phyloP scores from a whole-genome alignment of 2,329 filamentous ascomycete species.

The Penicillium expansum region DNA sequence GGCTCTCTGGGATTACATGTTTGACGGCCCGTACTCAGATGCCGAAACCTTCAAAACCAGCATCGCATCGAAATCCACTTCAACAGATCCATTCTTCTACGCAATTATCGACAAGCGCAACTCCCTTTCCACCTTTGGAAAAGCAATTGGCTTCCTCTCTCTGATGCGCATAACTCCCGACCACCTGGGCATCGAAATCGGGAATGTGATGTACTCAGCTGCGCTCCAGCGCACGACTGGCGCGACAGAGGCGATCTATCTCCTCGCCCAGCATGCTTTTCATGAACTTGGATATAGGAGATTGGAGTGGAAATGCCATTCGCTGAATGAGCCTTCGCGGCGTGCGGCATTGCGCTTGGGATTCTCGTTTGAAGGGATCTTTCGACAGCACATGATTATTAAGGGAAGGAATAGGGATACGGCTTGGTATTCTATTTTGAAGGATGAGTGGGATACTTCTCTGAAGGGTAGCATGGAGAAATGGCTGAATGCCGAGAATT shows the following conservation, averaged over 20 bases:
- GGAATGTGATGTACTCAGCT: conserved; percentile 53
- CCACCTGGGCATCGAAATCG: conserved; percentile 57
- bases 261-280: conserved; percentile 56
- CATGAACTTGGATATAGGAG: conserved; percentile 55
- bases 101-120: conserved; percentile 42
- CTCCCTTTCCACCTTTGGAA: conserved; percentile 23
- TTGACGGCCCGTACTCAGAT: conserved; percentile 36
- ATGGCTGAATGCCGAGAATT: conserved; percentile 58
- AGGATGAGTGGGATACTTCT: conserved; percentile 62
- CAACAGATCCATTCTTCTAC: conserved; percentile 45
- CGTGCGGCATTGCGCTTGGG: conserved; percentile 58
- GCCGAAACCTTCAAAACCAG: conserved; percentile 29
- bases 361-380: conserved; percentile 59
- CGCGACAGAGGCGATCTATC: conserved; percentile 58
- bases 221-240: conserved; percentile 53
- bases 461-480: conserved; percentile 48
- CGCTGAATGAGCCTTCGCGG: conserved; percentile 54
- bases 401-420: conserved; percentile 59
- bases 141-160: conserved; percentile 44
- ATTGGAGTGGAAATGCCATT: conserved; percentile 65
- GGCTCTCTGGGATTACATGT: conserved; percentile 46
- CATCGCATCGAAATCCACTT: conserved; percentile 25
- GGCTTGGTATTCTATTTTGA: conserved; percentile 58
- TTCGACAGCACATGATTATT: conserved; percentile 60
- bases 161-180: conserved; percentile 49